Conservation (phyloP, 2,329 filamentous ascomycete species). For the Ophiocordyceps unilateralis region DNA sequence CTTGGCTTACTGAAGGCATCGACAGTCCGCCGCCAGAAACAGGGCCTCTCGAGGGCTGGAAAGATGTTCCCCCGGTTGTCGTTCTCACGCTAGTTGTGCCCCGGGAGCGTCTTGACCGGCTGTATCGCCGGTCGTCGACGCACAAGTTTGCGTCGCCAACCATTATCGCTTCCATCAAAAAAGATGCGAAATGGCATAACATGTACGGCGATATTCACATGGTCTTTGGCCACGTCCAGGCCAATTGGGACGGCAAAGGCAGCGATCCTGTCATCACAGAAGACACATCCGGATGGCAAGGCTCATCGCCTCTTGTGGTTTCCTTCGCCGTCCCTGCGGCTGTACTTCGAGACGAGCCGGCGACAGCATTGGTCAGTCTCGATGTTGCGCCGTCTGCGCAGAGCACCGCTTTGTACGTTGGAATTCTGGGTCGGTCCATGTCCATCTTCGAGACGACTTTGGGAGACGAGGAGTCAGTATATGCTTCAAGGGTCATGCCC, state of each 20-base stretch:
- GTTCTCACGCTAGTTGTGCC: slow-evolving; percentile 21
- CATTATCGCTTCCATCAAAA: slow-evolving; percentile 13
- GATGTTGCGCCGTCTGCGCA: slow-evolving; percentile 10
- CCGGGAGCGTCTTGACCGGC: slow-evolving; percentile 7
- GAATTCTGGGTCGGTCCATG: slow-evolving; percentile 10
- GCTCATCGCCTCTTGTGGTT: slow-evolving; percentile 19
- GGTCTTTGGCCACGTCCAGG: slow-evolving; percentile 19
- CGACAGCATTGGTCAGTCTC: slow-evolving; percentile 14
- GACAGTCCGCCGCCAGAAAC: slow-evolving; percentile 6
- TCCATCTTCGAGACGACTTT: slow-evolving; percentile 15
- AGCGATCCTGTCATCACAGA: slow-evolving; percentile 16
- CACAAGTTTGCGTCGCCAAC: slow-evolving; percentile 10
- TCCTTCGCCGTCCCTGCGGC: slow-evolving; percentile 23
- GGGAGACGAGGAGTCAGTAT: slow-evolving; percentile 12
- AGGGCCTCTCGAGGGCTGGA: slow-evolving; percentile 19
- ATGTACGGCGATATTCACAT: slow-evolving; percentile 23
- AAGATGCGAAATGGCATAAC: slow-evolving; percentile 14
- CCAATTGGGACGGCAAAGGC: slow-evolving; percentile 10
- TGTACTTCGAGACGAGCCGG: slow-evolving; percentile 16
- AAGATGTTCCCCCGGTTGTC: slow-evolving; percentile 16
- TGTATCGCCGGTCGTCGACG: slow-evolving; percentile 8
- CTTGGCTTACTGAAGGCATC: slow-evolving; percentile 11
- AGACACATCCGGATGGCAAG: slow-evolving; percentile 19
- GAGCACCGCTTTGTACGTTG: slow-evolving; percentile 8
- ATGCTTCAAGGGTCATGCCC: slow-evolving; percentile 19